A percentile compares a stretch with the other conserved stretches of the same genome.
phyloP scores from a whole-genome alignment of 139 green algal species.

The Coelastrella sp. region DNA sequence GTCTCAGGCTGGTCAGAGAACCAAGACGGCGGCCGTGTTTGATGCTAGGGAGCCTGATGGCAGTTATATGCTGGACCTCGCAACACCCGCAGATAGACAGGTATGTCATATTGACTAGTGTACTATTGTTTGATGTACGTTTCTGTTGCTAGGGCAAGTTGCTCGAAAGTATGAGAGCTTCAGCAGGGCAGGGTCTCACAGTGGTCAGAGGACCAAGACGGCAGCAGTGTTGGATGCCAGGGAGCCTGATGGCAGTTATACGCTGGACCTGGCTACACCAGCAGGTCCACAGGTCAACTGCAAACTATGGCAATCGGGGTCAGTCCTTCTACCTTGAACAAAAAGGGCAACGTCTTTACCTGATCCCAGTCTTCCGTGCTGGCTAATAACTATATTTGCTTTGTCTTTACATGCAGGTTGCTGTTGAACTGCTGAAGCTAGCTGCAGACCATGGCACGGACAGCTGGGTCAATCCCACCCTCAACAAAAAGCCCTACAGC shows the following conservation, averaged over 20 bases:
- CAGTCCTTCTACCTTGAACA: too few relatives aligned
- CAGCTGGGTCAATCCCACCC: conserved; percentile 42
- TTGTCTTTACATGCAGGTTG: conserved; percentile 44
- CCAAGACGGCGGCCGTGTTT: conserved; percentile 42
- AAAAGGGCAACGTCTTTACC: too few relatives aligned
- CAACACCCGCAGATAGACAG: conserved; percentile 53
- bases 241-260: conserved; percentile 57
- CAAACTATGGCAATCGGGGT: too few relatives aligned
- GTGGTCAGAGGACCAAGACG: neutral
- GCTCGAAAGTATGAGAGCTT: neutral
- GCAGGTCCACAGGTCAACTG: conserved; percentile 51
- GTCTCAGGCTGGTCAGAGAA: too few relatives aligned
- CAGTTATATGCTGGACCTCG: conserved; percentile 53
- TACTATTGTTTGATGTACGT: too few relatives aligned
- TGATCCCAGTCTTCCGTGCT: too few relatives aligned
- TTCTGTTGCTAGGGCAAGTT: too few relatives aligned
- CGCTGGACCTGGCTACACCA: conserved; percentile 53
- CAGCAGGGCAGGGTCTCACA: neutral
- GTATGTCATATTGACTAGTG: neutral
- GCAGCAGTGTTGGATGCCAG: conserved; percentile 52
- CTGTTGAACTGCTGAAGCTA: conserved; percentile 57
- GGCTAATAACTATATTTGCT: too few relatives aligned
- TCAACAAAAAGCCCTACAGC: conserved; percentile 56
- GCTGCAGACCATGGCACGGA: conserved; percentile 45
- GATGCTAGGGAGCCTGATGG: conserved; percentile 59